Conservation (phyloP, 208 protist genomes). For the Trichomonas vaginalis region DNA sequence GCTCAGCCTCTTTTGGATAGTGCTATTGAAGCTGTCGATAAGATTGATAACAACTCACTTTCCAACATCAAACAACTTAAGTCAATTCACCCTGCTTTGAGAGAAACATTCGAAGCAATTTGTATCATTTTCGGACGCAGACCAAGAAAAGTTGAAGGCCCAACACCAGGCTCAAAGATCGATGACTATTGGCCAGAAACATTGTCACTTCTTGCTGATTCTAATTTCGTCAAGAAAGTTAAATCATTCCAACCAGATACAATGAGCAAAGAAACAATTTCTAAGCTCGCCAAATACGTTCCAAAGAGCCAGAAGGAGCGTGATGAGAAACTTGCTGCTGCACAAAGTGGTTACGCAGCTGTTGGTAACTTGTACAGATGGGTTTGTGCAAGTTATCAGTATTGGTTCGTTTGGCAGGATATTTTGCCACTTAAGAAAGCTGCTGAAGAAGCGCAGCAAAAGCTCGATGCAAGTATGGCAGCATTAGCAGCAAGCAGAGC, state of each 20-base stretch:
- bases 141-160: neutral
- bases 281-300: slow-evolving; percentile 74
- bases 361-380: slow-evolving; percentile 44
- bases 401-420: slow-evolving; percentile 74
- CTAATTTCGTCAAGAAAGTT: slow-evolving; percentile 79
- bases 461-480: slow-evolving; percentile 32
- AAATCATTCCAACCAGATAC: slow-evolving; percentile 80
- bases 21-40: neutral
- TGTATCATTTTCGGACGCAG: slow-evolving; percentile 9
- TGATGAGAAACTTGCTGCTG: neutral
- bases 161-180: neutral
- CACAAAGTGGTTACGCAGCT: slow-evolving; percentile 21
- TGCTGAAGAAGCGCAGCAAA: slow-evolving; percentile 64
- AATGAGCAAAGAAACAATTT: slow-evolving; percentile 78
- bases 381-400: slow-evolving; percentile 42
- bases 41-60: neutral
- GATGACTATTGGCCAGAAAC: slow-evolving; percentile 8
- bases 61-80: neutral
- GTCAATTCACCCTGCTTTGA: neutral
- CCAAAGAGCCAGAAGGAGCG: slow-evolving; percentile 47
- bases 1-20: neutral
- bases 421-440: slow-evolving; percentile 82
- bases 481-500: slow-evolving; percentile 29
- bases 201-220: slow-evolving; percentile 54
- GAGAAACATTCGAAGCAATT: slow-evolving; percentile 7